A percentile compares a stretch with the other conserved stretches of the same genome.
phyloP scores from a whole-genome alignment of 805 yeast species.

The Citeromyces nyonsensis region DNA sequence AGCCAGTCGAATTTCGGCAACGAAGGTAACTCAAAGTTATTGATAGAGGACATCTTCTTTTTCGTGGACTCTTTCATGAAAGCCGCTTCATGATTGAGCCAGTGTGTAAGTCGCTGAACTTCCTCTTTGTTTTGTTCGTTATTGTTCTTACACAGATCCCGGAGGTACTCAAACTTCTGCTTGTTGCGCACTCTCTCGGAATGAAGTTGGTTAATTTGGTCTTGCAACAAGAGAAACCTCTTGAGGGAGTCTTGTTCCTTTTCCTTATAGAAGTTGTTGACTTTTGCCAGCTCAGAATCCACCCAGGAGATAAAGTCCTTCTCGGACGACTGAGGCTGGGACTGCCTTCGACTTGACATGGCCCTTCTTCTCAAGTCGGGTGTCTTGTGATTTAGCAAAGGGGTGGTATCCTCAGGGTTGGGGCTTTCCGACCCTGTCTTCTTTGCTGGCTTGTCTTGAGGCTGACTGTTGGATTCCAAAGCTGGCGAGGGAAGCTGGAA shows the following conservation, averaged over 20 bases:
- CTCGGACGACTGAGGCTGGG: slow-evolving; percentile 6
- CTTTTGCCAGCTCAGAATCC: slow-evolving; percentile 40
- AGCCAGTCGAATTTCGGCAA: slow-evolving; percentile 21
- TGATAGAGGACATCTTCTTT: slow-evolving; percentile 11
- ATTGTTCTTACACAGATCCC: neutral
- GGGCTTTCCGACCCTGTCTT: neutral
- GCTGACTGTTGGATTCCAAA: neutral
- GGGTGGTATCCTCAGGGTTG: neutral
- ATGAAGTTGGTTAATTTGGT: slow-evolving; percentile 48
- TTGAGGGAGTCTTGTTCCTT: slow-evolving; percentile 46
- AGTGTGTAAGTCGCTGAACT: neutral
- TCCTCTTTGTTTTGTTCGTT: neutral
- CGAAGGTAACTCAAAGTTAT: slow-evolving; percentile 24
- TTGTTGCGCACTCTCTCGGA: slow-evolving; percentile 26
- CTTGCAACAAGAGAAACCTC: slow-evolving; percentile 46
- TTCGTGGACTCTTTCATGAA: slow-evolving; percentile 6
- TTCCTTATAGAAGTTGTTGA: slow-evolving; percentile 42
- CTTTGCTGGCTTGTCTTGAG: neutral
- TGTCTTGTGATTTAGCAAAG: neutral
- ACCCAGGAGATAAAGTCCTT: slow-evolving; percentile 52
- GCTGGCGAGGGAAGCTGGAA: slow-evolving; percentile 1
- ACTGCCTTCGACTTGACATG: neutral
- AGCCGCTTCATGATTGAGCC: slow-evolving; percentile 4
- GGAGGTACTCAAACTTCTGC: slow-evolving; percentile 5
- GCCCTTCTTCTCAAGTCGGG: too few species aligned